Evolutionary conservation across 805 yeast species (phyloP).

Genomic region (Myxozyma monticola): DNA sequence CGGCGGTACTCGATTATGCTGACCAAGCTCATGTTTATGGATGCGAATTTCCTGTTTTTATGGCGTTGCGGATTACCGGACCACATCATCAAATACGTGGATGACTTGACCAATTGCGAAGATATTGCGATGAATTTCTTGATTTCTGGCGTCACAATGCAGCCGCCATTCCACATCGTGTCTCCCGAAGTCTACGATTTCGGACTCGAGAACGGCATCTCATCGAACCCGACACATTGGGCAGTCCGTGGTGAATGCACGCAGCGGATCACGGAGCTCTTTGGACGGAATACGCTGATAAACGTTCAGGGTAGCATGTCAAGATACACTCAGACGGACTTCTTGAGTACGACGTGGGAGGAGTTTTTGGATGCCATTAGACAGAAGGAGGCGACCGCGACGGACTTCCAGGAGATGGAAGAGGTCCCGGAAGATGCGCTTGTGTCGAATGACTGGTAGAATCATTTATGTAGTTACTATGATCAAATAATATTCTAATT

Average conservation of each 20-base stretch:
- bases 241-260: slow-evolving; percentile 22
- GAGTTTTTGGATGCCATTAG: slow-evolving; percentile 20
- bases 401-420: slow-evolving; percentile 9
- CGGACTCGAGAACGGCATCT: slow-evolving; percentile 29
- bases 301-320: slow-evolving; percentile 15
- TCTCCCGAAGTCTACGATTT: slow-evolving; percentile 29
- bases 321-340: slow-evolving; percentile 24
- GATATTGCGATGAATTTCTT: slow-evolving; percentile 30
- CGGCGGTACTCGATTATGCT: slow-evolving; percentile 28
- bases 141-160: slow-evolving; percentile 23
- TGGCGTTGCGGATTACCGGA: slow-evolving; percentile 31
- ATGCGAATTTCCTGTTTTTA: slow-evolving; percentile 27
- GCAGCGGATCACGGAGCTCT: slow-evolving; percentile 20
- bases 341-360: slow-evolving; percentile 30
- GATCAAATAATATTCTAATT: too few relatives aligned
- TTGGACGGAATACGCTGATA: slow-evolving; percentile 22
- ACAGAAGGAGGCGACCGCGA: slow-evolving; percentile 15
- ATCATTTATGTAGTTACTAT: too few relatives aligned
- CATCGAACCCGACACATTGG: slow-evolving; percentile 25
- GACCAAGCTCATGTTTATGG: slow-evolving; percentile 31
- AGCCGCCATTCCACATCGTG: slow-evolving; percentile 23
- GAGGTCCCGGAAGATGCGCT: slow-evolving; percentile 5
- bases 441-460: slow-evolving; percentile 17
- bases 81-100: slow-evolving; percentile 27
- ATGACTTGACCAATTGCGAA: slow-evolving; percentile 29